These are phyloP conservation scores for Xylaria nigripes DNA, from an alignment of 495 filamentous ascomycete genomes.

Conservation along the genomic window DNA sequence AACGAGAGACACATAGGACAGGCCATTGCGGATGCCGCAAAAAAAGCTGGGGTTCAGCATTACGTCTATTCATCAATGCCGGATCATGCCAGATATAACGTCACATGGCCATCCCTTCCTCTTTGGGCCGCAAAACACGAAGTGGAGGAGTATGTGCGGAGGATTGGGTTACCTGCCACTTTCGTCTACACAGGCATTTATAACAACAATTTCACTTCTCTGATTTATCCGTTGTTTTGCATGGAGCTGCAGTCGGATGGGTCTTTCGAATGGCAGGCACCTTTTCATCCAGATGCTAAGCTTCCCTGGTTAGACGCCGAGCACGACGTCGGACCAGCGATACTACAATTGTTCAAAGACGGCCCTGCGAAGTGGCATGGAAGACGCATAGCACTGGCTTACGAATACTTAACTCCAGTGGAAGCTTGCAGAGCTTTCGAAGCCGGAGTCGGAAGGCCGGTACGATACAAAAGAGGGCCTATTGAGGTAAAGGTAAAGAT, in stretches of 20 bases:
- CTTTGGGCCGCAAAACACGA: conserved; percentile 89
- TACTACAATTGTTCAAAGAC: conserved; percentile 93
- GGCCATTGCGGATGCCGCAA: conserved; percentile 81
- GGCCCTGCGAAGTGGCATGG: conserved; percentile 81
- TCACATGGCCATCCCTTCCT: conserved; percentile 68
- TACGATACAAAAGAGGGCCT: conserved; percentile 65
- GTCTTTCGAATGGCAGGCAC: conserved; percentile 87
- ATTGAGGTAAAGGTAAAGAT: conserved; percentile 82
- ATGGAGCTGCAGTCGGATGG: conserved; percentile 79
- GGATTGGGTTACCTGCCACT: conserved; percentile 74
- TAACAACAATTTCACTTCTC: conserved; percentile 96
- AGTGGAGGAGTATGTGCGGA: conserved; percentile 81
- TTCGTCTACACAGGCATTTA: conserved; percentile 97
- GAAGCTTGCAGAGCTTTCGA: conserved; percentile 77
- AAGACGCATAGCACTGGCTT: conserved; percentile 86
- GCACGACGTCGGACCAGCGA: conserved; percentile 90
- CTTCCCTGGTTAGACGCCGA: conserved; percentile 97
- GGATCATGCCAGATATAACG: conserved; percentile 68
- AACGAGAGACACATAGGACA: conserved; percentile 86
- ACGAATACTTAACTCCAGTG: conserved; percentile 75
- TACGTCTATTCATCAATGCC: conserved; percentile 97
- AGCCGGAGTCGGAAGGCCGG: conserved; percentile 65
- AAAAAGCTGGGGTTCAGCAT: conserved; percentile 73
- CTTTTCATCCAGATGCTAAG: conserved; percentile 79
- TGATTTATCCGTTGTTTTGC: conserved; percentile 87